Conservation (phyloP, 1,139 yeast species). For the Suhomyces bolitotheri region DNA sequence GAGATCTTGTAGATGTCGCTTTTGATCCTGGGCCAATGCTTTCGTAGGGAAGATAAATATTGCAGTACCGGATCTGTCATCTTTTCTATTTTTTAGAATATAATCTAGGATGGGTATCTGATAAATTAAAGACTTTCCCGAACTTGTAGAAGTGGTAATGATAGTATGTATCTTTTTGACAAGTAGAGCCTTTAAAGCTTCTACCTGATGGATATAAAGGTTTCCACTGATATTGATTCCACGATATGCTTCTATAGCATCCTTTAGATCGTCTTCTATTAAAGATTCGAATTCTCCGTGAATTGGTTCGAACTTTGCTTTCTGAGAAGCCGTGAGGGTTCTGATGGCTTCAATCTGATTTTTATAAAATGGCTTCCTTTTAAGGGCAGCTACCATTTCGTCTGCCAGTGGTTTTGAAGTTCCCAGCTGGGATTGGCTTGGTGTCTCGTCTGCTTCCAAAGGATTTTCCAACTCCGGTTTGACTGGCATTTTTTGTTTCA, state of each 20-base stretch:
- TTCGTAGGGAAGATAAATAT: constrained; percentile 93
- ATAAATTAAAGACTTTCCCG: constrained; percentile 90
- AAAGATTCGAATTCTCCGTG: not conserved
- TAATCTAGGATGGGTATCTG: constrained; percentile 79
- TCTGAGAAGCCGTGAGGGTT: constrained; percentile 27
- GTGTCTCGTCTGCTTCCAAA: not conserved
- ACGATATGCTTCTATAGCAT: constrained; percentile 51
- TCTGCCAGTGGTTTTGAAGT: constrained; percentile 21
- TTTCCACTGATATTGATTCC: constrained; percentile 45
- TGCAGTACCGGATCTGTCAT: constrained; percentile 51
- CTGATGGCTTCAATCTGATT: constrained; percentile 56
- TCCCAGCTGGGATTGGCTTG: not conserved
- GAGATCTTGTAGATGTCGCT: constrained; percentile 68
- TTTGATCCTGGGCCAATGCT: constrained; percentile 96
- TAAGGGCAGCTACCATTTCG: constrained; percentile 49
- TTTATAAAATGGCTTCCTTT: constrained; percentile 48
- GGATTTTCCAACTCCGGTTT: not conserved
- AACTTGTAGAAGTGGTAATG: constrained; percentile 89
- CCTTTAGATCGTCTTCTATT: constrained; percentile 22
- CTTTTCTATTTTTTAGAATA: constrained; percentile 34
- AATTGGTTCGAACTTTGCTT: constrained; percentile 22
- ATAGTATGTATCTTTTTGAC: constrained; percentile 60
- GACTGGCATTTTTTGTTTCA: constrained; percentile 18
- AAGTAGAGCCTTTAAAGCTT: constrained; percentile 62
- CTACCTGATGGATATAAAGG: constrained; percentile 79